phyloP scores from a whole-genome alignment of 306 rosid genomes.

The Arachis stenosperma region DNA sequence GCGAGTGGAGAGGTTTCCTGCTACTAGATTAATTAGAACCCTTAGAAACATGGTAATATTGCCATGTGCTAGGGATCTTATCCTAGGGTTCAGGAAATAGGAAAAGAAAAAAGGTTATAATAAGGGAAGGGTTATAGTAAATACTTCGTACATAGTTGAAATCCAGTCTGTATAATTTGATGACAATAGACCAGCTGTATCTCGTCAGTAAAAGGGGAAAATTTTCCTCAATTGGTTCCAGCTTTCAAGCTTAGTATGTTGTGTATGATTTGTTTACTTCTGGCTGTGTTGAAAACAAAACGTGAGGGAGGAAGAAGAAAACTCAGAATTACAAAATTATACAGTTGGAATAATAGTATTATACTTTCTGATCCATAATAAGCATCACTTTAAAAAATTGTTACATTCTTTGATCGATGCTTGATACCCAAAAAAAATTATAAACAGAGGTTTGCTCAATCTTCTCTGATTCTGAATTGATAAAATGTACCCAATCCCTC shows the following conservation, averaged over 20 bases:
- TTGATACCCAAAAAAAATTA: no score
- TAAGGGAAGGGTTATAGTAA: not conserved
- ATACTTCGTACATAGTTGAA: not conserved
- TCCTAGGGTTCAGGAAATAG: not conserved
- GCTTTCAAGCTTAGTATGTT: not conserved
- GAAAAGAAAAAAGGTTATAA: not conserved
- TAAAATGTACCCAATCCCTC: not conserved
- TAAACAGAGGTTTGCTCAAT: not conserved
- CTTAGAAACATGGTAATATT: no score
- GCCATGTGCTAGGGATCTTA: not conserved
- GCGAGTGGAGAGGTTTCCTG: not conserved
- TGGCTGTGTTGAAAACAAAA: not conserved
- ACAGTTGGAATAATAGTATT: no score
- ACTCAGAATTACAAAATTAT: no score
- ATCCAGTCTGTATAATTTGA: no score
- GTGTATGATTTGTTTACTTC: not conserved
- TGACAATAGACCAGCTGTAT: not conserved
- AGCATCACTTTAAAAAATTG: no score
- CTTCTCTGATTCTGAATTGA: no score
- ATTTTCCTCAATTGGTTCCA: not conserved
- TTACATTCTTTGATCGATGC: no score
- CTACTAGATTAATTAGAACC: not conserved
- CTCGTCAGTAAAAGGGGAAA: not conserved
- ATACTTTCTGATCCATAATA: no score
- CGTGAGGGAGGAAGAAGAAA: no score